phyloP scores from a whole-genome alignment of 208 protist species.

The Kentomonas sorsogonicus region DNA sequence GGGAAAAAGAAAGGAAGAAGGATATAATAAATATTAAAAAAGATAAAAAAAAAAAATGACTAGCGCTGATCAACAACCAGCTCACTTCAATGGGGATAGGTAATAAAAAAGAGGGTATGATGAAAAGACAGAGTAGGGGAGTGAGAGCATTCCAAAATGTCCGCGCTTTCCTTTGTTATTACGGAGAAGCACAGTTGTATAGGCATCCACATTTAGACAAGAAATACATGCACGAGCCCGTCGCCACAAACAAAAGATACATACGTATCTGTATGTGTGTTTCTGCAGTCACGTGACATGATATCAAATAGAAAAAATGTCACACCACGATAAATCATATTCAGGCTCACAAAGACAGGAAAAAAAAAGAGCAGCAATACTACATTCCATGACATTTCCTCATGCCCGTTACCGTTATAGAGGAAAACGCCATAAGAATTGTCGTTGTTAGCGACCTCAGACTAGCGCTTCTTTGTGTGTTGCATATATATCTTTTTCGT shows the following conservation, averaged over 20 bases:
- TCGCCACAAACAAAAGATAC: too few relatives aligned
- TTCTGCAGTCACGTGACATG: too few relatives aligned
- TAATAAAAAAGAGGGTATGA: constrained; percentile 7
- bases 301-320: too few relatives aligned
- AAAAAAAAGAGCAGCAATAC: not conserved
- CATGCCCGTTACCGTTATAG: constrained; percentile 13
- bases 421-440: constrained; percentile 33
- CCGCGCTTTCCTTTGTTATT: not conserved
- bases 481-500: constrained; percentile 63
- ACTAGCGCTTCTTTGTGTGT: constrained; percentile 64
- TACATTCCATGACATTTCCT: constrained; percentile 14
- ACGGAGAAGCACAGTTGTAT: too few relatives aligned
- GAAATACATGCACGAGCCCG: not conserved
- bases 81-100: not conserved
- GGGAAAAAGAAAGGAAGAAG: constrained; percentile 3
- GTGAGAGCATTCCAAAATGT: not conserved
- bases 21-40: not conserved
- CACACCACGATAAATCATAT: constrained; percentile 6
- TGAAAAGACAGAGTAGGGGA: not conserved
- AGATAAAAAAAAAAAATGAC: constrained; percentile 4
- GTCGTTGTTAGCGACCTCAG: constrained; percentile 74
- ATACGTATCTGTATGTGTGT: too few relatives aligned
- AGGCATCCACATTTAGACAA: not conserved
- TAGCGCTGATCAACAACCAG: not conserved
- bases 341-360: not conserved